These are phyloP conservation scores for Venustampulla echinocandica DNA, from an alignment of 495 filamentous ascomycete species.

Conservation along the genomic window DNA sequence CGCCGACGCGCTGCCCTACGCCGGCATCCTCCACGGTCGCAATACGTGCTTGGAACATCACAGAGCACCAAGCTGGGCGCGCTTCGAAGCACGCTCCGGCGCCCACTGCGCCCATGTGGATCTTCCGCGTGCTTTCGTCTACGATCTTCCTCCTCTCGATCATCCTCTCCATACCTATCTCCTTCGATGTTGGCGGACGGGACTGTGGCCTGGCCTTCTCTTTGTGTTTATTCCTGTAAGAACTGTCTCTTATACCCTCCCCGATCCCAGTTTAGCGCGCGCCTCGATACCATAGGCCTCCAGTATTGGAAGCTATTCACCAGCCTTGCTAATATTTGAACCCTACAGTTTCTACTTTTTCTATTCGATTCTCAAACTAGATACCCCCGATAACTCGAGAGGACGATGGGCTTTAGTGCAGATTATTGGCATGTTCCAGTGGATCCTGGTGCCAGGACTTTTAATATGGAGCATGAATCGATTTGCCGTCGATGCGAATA, in stretches of 20 bases:
- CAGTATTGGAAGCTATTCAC: too few relatives aligned
- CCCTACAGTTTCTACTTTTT: slow-evolving; percentile 75
- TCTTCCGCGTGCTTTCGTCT: slow-evolving; percentile 62
- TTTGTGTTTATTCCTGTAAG: slow-evolving; percentile 55
- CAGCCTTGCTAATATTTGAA: neutral
- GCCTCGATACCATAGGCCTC: too few relatives aligned
- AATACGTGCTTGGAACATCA: too few relatives aligned
- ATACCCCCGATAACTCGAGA: slow-evolving; percentile 71
- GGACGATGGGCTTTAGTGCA: slow-evolving; percentile 60
- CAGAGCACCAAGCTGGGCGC: slow-evolving; percentile 16
- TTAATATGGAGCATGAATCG: slow-evolving; percentile 92
- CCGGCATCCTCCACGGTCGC: too few relatives aligned
- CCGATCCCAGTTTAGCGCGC: too few relatives aligned
- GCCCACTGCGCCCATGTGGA: slow-evolving; percentile 41
- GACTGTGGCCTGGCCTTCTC: slow-evolving; percentile 90
- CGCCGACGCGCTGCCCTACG: too few relatives aligned
- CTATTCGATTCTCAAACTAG: slow-evolving; percentile 69
- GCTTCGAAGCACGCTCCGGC: slow-evolving; percentile 23
- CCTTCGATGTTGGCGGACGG: slow-evolving; percentile 94
- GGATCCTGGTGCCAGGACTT: slow-evolving; percentile 70
- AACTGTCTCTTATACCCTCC: neutral
- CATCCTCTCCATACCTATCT: slow-evolving; percentile 85
- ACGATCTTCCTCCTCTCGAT: slow-evolving; percentile 77
- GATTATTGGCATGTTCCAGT: slow-evolving; percentile 65
- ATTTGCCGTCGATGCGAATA: slow-evolving; percentile 79